Base-by-base conservation (phyloP, 2,329 filamentous ascomycete genomes). In the Davidsoniella neocaledoniae region DNA sequence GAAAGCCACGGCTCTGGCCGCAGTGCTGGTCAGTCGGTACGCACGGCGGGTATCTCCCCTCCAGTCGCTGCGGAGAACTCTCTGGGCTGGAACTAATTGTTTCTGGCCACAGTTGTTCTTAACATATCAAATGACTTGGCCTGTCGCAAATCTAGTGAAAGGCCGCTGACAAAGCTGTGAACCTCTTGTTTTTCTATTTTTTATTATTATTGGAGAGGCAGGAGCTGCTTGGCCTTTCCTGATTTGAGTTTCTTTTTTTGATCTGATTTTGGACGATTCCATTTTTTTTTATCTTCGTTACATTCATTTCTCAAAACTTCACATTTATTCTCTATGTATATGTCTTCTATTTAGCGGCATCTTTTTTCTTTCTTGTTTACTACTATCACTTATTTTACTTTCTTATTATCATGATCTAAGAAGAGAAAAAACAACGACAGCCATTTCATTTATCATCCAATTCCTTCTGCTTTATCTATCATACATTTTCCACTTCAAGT, bases 31-130 rank as follows among this genome's bases (percentile, higher is more conserved):
- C 69, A 70, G 63, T 76, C 73, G 38, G 72, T 65, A 19, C 70
- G 74, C 44, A 76, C 73, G 3, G 72, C 73, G 41, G 71, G 81
- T 65, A 94, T 95, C 62, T 93, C 85, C 54, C 85, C 86, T 33
- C 88, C 88, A 3, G 83, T 94, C 55, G 88, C 88, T 64, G 83
- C 87, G 3, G 87, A 93, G 70, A 95, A 95, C 73, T 94, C 86
- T 47, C 76, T 95, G 56, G 88, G 88, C 59, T 95, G 88, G 88
- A 94, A 93, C 70, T 95, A 62, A 58, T 56, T 38, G 48, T 52
- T 19, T 46, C 42, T 14, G 23, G 21, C 8, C 12, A 33, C 29
- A 12, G 12, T 33, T 33, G 5, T 23, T 12, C 8, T 33, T 10
- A 33, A 4, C 9, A 1, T 33, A 12, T 5, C 40, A 49, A 33